A percentile compares a stretch with the other conserved stretches of the same genome.
Conservation (phyloP, 768 basidiomycete genomes). For the Suillus decipiens region DNA sequence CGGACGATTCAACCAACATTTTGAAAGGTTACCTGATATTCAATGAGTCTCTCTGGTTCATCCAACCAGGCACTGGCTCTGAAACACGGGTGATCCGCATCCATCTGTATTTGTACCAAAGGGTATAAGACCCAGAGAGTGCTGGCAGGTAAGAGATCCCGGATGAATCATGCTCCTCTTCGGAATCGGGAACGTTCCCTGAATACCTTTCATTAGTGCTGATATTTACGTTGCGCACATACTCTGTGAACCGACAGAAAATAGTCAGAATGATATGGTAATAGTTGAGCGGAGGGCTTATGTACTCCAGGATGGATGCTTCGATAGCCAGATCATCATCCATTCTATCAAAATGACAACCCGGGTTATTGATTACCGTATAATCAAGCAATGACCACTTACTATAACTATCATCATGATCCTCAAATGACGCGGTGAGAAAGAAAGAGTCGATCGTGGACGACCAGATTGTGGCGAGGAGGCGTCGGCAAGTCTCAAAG, state of each 20-base stretch:
- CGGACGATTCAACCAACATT: not conserved
- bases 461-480: conserved; percentile 43
- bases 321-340: conserved; percentile 71
- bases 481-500: conserved; percentile 58
- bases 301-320: conserved; percentile 63
- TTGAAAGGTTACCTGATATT: conserved; percentile 21
- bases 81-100: conserved; percentile 26
- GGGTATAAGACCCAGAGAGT: conserved; percentile 33
- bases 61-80: conserved; percentile 19
- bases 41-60: conserved; percentile 20
- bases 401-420: conserved; percentile 60
- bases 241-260: conserved; percentile 20
- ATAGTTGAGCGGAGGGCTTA: conserved; percentile 22
- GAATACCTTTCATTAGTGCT: conserved; percentile 45
- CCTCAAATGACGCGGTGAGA: conserved; percentile 62
- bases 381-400: conserved; percentile 22
- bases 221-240: conserved; percentile 53
- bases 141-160: conserved; percentile 35
- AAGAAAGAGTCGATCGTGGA: conserved; percentile 53
- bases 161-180: conserved; percentile 24
- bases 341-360: conserved; percentile 47
- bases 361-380: not conserved
- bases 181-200: conserved; percentile 28
- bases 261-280: not conserved
- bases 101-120: conserved; percentile 38